Evolutionary conservation across 2,329 filamentous ascomycete species (phyloP), one percentile per base, ranked within the genome.

Genomic region (Sarocladium kiliense): DNA sequence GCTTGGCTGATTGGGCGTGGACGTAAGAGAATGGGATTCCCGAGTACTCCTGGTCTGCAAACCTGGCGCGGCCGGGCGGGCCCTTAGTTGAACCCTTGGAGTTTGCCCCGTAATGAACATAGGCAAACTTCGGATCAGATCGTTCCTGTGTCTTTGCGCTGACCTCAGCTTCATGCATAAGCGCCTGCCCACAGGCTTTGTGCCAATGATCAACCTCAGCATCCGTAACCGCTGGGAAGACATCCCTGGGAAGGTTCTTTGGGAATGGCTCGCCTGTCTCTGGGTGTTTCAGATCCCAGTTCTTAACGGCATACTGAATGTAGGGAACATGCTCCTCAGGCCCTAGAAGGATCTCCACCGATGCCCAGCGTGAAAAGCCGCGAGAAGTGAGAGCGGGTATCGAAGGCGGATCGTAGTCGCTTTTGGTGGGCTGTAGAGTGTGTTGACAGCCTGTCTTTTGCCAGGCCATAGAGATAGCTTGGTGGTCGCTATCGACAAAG

Each of bases 311-410:
- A 64, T 83, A 86, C 64, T 94, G 90, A 23, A 99, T 71, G 63
- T 91, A 93, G 0, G 84, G 84, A 1, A 91, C 88, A 72, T 97
- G 92, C 63, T 95, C 89, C 62, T 94, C 87, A 0, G 94, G 94
- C 1, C 86, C 89, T 1, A 97, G 80, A 34, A 97, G 76, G 21
- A 96, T 80, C 72, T 97, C 91, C 55, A 97, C 88, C 0, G 89
- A 91, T 74, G 96, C 88, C 93, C 93, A 99, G 68, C 90, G 86
- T 42, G 93, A 89, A 69, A 96, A 99, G 39, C 94, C 94, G 64
- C 84, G 82, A 0, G 81, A 77, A 34, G 93, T 95, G 55, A 99
- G 74, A 14, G 91, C 89, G 0, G 94, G 94, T 41, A 97, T 81
- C 0, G 81, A 85, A 0, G 93, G 94, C 1, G 85, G 77, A 3